Base-by-base conservation (phyloP, 2,329 filamentous ascomycete species). In the Ceratocystis huliohia region DNA sequence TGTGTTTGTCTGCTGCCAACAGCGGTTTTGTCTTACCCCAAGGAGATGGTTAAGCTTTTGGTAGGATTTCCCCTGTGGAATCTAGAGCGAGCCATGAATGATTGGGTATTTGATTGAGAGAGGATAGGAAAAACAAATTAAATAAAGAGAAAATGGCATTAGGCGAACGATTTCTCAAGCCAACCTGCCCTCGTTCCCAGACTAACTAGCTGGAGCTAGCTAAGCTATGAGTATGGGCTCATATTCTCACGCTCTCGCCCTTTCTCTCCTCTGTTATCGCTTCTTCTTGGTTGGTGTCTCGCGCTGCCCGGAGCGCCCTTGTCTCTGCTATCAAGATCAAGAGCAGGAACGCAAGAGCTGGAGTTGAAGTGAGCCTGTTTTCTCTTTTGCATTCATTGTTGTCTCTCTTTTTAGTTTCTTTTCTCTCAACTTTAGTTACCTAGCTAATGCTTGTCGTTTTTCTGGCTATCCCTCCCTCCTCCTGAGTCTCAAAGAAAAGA, bases 21-120 rank as follows among this genome's bases (percentile, higher is more conserved):
- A 10, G 15, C 2, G 17, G 37, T 41, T 15, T 20, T 33, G 25
- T 62, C 10, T 48, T 28, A 45, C 46, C 20, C 61, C 61, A 63
- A 63, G 41, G 22, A 46, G 20, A 45, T 48, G 61, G 44, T 63
- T 63, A 63, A 63, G 61, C 61, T 53, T 53, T 53, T 53, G 22
- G 10, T 15, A 53, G 15, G 48, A 53, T 53, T 41, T 13, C 48
- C 8, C 48, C 20, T 7, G 15, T 53, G 48, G 48, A 53, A 53
- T 53, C 20, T 28, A 53, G 48, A 53, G 48, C 22, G 15, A 10
- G 8, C 15, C 6, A 53, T 53, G 20, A 5, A 25, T 41, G 37
- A 15, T 41, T 15, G 37, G 37, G 48, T 2, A 15, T 22, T 53
- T 53, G 20, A 20, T 10, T 10, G 15, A 25, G 48, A 25, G 20